Percentiles rank a stretch among this genome's conserved stretches.
Evolutionary conservation across 2,329 filamentous ascomycete species (phyloP).

Genomic region (Epichloe gansuensis): DNA sequence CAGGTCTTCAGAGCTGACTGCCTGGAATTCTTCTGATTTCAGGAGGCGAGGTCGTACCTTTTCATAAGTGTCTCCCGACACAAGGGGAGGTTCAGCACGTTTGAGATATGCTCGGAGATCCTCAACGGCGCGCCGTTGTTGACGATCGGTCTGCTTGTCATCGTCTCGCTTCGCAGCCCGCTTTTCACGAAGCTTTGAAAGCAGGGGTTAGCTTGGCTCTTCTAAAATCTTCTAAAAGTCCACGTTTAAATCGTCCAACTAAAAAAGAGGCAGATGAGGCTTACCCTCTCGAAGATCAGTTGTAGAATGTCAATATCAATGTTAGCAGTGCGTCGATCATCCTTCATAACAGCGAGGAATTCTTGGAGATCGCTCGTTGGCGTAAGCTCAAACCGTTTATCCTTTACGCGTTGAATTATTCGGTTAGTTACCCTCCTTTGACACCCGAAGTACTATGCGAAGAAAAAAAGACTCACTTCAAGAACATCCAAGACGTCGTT

Average conservation of each 20-base stretch:
- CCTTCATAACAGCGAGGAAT: constrained; percentile 68
- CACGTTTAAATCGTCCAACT: too few species aligned
- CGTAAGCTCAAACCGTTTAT: constrained; percentile 84
- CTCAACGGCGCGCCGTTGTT: constrained; percentile 75
- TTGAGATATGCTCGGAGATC: constrained; percentile 77
- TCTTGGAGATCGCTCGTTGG: constrained; percentile 79
- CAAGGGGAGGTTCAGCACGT: constrained; percentile 74
- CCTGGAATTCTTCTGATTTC: constrained; percentile 72
- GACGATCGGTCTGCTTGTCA: constrained; percentile 71
- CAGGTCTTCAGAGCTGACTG: constrained; percentile 69
- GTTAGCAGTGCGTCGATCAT: constrained; percentile 78
- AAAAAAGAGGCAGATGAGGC: constrained; percentile 11
- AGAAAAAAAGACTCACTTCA: constrained; percentile 48
- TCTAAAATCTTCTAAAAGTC: too few species aligned
- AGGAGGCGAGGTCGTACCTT: constrained; percentile 69
- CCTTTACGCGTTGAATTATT: constrained; percentile 34
- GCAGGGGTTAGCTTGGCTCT: not conserved
- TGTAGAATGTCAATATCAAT: constrained; percentile 68
- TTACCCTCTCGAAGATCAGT: constrained; percentile 71
- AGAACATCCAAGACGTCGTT: constrained; percentile 81
- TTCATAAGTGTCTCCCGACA: constrained; percentile 72
- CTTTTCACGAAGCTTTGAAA: constrained; percentile 65
- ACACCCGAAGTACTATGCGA: not conserved
- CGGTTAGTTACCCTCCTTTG: constrained; percentile 6
- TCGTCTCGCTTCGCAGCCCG: constrained; percentile 71